A percentile compares a stretch with the other conserved stretches of the same genome.
Evolutionary conservation across 2,329 filamentous ascomycete genomes (phyloP).

Genomic region (Didymella keratinophila): DNA sequence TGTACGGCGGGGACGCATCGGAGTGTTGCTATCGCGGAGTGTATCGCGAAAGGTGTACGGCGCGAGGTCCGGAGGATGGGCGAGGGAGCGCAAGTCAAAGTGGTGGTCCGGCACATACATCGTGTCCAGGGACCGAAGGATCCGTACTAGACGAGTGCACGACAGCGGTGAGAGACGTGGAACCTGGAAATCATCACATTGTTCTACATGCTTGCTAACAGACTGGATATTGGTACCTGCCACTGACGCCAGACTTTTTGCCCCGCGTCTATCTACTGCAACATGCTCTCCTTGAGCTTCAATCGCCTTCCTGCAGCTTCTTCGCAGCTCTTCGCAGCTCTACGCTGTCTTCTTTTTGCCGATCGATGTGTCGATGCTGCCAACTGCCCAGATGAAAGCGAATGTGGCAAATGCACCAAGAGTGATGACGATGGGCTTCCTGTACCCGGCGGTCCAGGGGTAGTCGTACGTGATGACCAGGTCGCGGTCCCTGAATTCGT

Average conservation of each 20-base stretch:
- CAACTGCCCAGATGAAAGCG: constrained; percentile 74
- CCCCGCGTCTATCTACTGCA: not conserved
- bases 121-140: constrained; percentile 32
- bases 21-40: constrained; percentile 43
- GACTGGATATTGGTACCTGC: constrained; percentile 16
- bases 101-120: constrained; percentile 42
- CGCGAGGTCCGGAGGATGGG: constrained; percentile 21
- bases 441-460: constrained; percentile 73
- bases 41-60: constrained; percentile 34
- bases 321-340: constrained; percentile 2
- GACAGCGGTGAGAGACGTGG: not conserved
- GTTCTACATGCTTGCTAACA: constrained; percentile 31
- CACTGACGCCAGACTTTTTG: constrained; percentile 4
- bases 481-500: constrained; percentile 85
- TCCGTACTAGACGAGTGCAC: constrained; percentile 24
- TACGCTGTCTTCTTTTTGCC: constrained; percentile 60
- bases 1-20: constrained; percentile 43
- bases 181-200: constrained; percentile 15
- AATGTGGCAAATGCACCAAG: constrained; percentile 77
- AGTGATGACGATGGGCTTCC: constrained; percentile 88
- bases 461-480: constrained; percentile 90
- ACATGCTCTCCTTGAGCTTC: not conserved
- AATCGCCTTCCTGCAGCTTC: not conserved
- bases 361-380: constrained; percentile 83
- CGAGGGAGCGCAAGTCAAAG: constrained; percentile 25